Percentiles rank a stretch among this genome's conserved stretches.
These are phyloP conservation scores for Kwoniella europaea DNA, from an alignment of 768 basidiomycete genomes.

Conservation along the genomic window DNA sequence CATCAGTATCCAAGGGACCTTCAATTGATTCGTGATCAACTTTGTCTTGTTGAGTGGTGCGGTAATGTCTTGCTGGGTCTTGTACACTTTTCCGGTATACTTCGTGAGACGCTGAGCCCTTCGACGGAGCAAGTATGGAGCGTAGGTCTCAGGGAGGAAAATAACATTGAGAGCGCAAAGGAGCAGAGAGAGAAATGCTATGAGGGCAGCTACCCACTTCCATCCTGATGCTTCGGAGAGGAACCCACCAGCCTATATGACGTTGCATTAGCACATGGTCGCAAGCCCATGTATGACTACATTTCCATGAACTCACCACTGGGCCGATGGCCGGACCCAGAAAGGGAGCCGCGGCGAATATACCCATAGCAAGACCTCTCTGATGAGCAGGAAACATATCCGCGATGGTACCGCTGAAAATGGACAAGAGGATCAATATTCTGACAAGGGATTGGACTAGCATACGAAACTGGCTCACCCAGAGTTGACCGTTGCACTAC, in stretches of 20 bases:
- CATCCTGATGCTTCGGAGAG: constrained; percentile 46
- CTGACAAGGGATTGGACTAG: too few species aligned
- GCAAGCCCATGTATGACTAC: background rate
- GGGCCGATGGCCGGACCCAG: constrained; percentile 50
- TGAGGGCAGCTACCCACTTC: constrained; percentile 52
- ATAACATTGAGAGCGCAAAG: constrained; percentile 40
- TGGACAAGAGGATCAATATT: too few species aligned
- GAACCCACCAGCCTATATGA: constrained; percentile 49
- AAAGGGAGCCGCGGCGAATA: constrained; percentile 50
- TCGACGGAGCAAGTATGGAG: constrained; percentile 47
- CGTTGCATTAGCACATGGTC: constrained; percentile 7
- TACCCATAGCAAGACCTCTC: constrained; percentile 43
- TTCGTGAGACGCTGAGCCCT: constrained; percentile 43
- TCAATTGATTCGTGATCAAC: constrained; percentile 45
- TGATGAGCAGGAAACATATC: constrained; percentile 49
- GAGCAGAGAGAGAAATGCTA: constrained; percentile 44
- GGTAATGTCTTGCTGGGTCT: constrained; percentile 39
- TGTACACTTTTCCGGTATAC: constrained; percentile 48
- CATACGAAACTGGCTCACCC: constrained; percentile 9
- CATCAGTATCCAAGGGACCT: constrained; percentile 51
- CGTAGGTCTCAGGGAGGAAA: constrained; percentile 55
- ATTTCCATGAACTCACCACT: constrained; percentile 44
- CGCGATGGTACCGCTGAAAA: constrained; percentile 38
- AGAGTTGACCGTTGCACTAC: constrained; percentile 56
- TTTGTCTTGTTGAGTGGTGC: constrained; percentile 34